Evolutionary conservation across 306 rosid genomes (phyloP), one percentile per base, ranked within the genome.

Genomic region (Senna siamea): DNA sequence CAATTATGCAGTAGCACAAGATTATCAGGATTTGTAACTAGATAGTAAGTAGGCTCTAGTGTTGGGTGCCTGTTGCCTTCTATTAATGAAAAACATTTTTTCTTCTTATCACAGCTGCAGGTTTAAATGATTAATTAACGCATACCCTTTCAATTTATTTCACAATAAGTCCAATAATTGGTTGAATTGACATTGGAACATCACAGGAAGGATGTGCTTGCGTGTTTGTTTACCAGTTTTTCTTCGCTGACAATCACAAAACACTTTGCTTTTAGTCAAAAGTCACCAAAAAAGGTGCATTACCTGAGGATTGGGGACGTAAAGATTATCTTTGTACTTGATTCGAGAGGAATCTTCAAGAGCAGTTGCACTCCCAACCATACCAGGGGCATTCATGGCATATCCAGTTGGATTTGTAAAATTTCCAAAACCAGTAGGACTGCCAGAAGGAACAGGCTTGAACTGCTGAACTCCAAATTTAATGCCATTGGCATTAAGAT

Each of bases 271-370:
- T 69, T 11, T 43, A 15, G 14, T 51, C 46, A 44, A n/a, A 64
- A 32, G 57, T 67, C 50, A 63, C 50, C 38, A 35, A 37, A 14
- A 58, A 17, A 68, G 41, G 74, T 9, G 60, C 23, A 52, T 61
- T 70, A 95, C 99, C 99, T 92, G 99, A 41, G 97, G 96, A 88
- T 88, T 95, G 26, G 98, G 88, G 51, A 92, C 92, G 68, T 92
- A 95, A 26, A 95, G 90, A 82, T 90, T 89, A 78, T 95, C 99
- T 72, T 92, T 95, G 87, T 88, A 95, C 79, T 95, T 95, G 59
- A 95, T 85, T 63, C 98, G 90, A 65, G 99, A 95, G 18, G 98
- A 90, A 82, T 95, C 99, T 67, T 95, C 99, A 10, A 92, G 81
- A 73, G 85, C 89, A 12, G 92, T 12, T 12, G 97, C 93, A 80